These are phyloP conservation scores for Leucocoprinus leucothites DNA, from an alignment of 768 basidiomycete species.

Conservation along the genomic window DNA sequence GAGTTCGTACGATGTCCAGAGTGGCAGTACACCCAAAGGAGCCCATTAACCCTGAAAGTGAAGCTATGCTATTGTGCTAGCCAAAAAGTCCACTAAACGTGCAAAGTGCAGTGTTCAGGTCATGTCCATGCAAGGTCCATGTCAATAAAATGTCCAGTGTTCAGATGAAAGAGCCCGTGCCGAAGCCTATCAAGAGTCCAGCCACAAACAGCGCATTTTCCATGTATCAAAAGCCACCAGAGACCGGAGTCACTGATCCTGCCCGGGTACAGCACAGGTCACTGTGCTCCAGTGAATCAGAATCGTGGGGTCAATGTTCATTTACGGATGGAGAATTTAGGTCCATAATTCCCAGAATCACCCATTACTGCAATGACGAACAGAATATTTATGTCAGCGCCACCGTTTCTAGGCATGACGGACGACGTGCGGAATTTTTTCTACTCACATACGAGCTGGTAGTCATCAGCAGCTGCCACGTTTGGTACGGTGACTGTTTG, in stretches of 20 bases:
- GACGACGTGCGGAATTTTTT: background rate
- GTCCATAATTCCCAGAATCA: constrained; percentile 34
- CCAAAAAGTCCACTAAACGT: background rate
- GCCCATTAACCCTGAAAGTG: background rate
- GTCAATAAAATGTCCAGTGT: background rate
- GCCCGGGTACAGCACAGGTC: too few species aligned
- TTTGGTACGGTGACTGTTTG: constrained; percentile 24
- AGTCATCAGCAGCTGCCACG: constrained; percentile 24
- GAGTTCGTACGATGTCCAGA: background rate
- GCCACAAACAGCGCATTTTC: background rate
- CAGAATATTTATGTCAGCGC: background rate
- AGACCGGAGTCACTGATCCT: too few species aligned
- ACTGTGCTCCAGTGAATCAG: background rate
- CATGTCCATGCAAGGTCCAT: background rate
- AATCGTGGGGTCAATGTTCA: background rate
- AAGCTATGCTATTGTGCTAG: background rate
- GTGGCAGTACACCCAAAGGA: background rate
- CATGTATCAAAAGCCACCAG: too few species aligned
- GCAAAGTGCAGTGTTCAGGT: background rate
- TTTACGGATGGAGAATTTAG: constrained; percentile 19
- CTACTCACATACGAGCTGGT: constrained; percentile 29
- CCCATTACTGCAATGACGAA: constrained; percentile 27
- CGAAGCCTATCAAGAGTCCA: background rate
- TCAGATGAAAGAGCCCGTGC: background rate
- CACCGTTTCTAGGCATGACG: background rate